A percentile compares a stretch with the other conserved stretches of the same genome.
phyloP scores from a whole-genome alignment of 352 stramenopile genomes.

The Phytophthora pinifolia region DNA sequence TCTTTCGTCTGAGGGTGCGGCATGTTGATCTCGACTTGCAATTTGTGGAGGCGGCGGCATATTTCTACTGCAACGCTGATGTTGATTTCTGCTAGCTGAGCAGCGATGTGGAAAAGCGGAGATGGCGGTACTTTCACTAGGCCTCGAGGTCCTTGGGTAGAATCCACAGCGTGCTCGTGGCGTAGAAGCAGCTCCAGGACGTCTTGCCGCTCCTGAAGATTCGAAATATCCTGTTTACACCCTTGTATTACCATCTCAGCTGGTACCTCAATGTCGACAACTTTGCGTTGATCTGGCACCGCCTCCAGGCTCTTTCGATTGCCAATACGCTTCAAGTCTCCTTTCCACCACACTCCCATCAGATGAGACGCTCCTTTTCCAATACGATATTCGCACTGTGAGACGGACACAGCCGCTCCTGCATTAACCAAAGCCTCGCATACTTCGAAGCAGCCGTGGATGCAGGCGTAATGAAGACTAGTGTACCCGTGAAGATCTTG shows the following conservation, averaged over 20 bases:
- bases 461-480: slow-evolving; percentile 56
- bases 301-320: slow-evolving; percentile 7
- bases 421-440: slow-evolving; percentile 36
- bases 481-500: slow-evolving; percentile 61
- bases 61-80: slow-evolving; percentile 56
- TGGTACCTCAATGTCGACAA: slow-evolving; percentile 20
- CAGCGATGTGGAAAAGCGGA: slow-evolving; percentile 52
- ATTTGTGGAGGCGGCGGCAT: slow-evolving; percentile 39
- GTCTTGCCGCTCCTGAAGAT: slow-evolving; percentile 19
- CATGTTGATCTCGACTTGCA: slow-evolving; percentile 55
- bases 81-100: slow-evolving; percentile 41
- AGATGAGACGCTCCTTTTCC: slow-evolving; percentile 18
- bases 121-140: slow-evolving; percentile 28
- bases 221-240: slow-evolving; percentile 17
- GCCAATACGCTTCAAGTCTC: slow-evolving; percentile 6
- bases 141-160: background rate
- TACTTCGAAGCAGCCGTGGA: slow-evolving; percentile 29
- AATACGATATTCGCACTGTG: slow-evolving; percentile 30
- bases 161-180: background rate
- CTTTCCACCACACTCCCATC: slow-evolving; percentile 40
- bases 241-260: slow-evolving; percentile 24
- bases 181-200: slow-evolving; percentile 25
- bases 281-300: slow-evolving; percentile 4
- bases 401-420: slow-evolving; percentile 33
- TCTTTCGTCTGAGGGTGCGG: slow-evolving; percentile 39